Percentiles rank a stretch among this genome's conserved stretches.
phyloP scores from a whole-genome alignment of 2,329 filamentous ascomycete species.

The Zalaria sp. region DNA sequence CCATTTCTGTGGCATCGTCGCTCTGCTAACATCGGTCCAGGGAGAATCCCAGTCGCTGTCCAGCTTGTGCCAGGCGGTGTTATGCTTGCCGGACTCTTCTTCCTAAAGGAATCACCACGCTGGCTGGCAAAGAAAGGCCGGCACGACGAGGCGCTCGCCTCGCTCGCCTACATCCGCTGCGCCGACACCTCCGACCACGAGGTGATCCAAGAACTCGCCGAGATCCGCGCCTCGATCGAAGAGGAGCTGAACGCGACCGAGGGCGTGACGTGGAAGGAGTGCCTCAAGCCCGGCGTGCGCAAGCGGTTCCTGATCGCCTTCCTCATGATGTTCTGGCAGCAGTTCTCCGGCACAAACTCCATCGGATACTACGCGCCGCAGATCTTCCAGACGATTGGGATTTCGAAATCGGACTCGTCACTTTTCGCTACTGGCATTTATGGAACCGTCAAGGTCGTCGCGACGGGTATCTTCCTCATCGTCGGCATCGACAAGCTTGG shows the following conservation, averaged over 20 bases:
- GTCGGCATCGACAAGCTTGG: constrained; percentile 25
- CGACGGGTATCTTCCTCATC: constrained; percentile 21
- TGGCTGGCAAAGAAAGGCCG: constrained; percentile 54
- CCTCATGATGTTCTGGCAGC: constrained; percentile 41
- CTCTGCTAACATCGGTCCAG: not conserved
- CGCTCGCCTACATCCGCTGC: constrained; percentile 43
- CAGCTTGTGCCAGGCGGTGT: constrained; percentile 49
- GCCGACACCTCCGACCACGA: constrained; percentile 11
- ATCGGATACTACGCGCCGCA: constrained; percentile 35
- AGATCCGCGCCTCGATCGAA: constrained; percentile 25
- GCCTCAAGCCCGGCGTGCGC: constrained; percentile 27
- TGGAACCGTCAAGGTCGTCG: constrained; percentile 24
- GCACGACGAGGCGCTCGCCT: constrained; percentile 42
- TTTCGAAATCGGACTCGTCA: constrained; percentile 18
- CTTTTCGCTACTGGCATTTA: constrained; percentile 25
- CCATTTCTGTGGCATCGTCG: no score
- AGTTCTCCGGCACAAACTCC: constrained; percentile 1
- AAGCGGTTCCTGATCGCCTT: constrained; percentile 50
- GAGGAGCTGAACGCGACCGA: constrained; percentile 26
- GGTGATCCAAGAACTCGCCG: constrained; percentile 20
- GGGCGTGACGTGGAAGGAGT: constrained; percentile 27
- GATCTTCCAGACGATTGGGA: constrained; percentile 22
- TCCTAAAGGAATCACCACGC: constrained; percentile 42
- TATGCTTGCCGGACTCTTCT: constrained; percentile 34
- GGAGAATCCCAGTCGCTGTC: constrained; percentile 44